A percentile compares a stretch with the other conserved stretches of the same genome.
Evolutionary conservation across 2,329 filamentous ascomycete species (phyloP).

Genomic region (Coleophoma cylindrospora): DNA sequence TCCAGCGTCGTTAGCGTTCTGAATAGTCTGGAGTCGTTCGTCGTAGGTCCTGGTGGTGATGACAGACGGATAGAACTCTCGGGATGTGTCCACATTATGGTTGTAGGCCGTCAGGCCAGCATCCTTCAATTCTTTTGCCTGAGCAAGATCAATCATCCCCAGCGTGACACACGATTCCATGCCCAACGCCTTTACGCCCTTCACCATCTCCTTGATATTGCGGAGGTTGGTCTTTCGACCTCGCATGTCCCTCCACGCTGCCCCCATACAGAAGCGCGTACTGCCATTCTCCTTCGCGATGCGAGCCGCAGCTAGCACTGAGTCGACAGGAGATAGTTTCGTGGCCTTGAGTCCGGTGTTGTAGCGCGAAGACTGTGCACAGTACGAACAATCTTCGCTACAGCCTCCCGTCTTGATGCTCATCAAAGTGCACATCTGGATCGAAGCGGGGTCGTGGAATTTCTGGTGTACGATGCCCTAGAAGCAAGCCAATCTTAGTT

Average conservation of each 20-base stretch:
- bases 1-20: slow-evolving; percentile 77
- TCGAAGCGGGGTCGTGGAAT: slow-evolving; percentile 77
- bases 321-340: slow-evolving; percentile 73
- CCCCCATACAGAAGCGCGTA: slow-evolving; percentile 93
- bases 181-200: slow-evolving; percentile 71
- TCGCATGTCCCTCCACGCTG: slow-evolving; percentile 91
- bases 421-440: slow-evolving; percentile 92
- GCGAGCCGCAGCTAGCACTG: slow-evolving; percentile 72
- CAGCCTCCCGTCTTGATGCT: slow-evolving; percentile 95
- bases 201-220: slow-evolving; percentile 83
- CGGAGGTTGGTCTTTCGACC: slow-evolving; percentile 78
- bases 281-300: slow-evolving; percentile 78
- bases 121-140: slow-evolving; percentile 76
- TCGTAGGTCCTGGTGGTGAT: slow-evolving; percentile 86
- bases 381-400: slow-evolving; percentile 90
- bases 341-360: slow-evolving; percentile 71
- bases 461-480: slow-evolving; percentile 75
- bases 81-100: slow-evolving; percentile 87
- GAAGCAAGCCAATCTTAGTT: slow-evolving; percentile 5
- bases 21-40: slow-evolving; percentile 75
- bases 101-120: slow-evolving; percentile 90
- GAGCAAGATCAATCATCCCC: slow-evolving; percentile 80
- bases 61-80: slow-evolving; percentile 82
- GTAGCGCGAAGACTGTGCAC: slow-evolving; percentile 82
- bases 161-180: slow-evolving; percentile 95